Evolutionary conservation across 768 basidiomycete species (phyloP).

Genomic region (Lactarius psammicola): DNA sequence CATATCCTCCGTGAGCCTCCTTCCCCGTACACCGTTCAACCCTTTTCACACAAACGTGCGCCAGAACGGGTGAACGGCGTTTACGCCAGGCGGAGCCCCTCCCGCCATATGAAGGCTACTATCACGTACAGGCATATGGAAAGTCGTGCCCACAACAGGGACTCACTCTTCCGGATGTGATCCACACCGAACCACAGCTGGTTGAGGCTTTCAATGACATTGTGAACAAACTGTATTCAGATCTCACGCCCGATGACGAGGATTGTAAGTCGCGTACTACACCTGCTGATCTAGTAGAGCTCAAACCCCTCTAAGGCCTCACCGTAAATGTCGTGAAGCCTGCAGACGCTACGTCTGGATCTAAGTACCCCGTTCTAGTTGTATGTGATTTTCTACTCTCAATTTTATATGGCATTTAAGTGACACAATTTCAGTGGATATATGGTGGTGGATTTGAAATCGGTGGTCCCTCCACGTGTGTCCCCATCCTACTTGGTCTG

Average conservation of each 20-base stretch:
- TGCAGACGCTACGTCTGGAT: neutral
- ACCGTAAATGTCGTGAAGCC: constrained; percentile 33
- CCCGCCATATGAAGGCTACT: constrained; percentile 23
- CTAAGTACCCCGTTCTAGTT: constrained; percentile 32
- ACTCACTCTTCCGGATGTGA: constrained; percentile 16
- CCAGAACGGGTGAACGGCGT: constrained; percentile 38
- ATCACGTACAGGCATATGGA: constrained; percentile 29
- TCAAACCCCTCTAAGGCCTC: constrained; percentile 26
- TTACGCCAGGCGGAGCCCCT: constrained; percentile 37
- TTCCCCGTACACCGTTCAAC: neutral
- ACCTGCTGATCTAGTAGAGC: neutral
- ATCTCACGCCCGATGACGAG: constrained; percentile 23
- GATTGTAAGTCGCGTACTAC: constrained; percentile 28
- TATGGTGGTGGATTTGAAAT: constrained; percentile 31
- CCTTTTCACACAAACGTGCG: neutral
- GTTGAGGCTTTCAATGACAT: neutral
- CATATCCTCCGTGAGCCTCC: neutral
- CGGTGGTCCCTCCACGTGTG: constrained; percentile 18
- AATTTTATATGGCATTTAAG: neutral
- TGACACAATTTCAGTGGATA: constrained; percentile 28
- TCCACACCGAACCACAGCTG: neutral
- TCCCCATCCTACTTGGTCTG: neutral
- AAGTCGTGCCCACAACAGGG: constrained; percentile 33
- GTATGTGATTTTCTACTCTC: constrained; percentile 18
- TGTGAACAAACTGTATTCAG: constrained; percentile 10